These are phyloP conservation scores for Rauvolfia tetraphylla DNA, from an alignment of 257 asterid species.

Conservation along the genomic window DNA sequence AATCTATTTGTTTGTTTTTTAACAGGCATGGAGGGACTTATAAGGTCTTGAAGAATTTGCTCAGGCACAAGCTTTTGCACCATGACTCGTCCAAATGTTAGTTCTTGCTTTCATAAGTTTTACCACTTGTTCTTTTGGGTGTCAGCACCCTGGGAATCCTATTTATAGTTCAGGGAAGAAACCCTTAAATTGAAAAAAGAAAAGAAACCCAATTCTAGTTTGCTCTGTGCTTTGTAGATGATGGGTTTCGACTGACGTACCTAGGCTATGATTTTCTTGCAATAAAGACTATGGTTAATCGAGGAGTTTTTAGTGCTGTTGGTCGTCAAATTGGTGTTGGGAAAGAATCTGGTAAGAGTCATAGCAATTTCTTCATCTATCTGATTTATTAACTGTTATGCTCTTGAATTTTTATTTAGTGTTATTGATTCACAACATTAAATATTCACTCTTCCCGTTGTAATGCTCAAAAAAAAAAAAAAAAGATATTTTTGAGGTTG, in stretches of 20 bases:
- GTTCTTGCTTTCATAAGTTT: conserved; percentile 18
- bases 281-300: conserved; percentile 85
- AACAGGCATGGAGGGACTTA: conserved; percentile 94
- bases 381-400: conserved; percentile 3
- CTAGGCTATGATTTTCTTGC: conserved; percentile 98
- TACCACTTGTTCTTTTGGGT: background rate
- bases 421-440: background rate
- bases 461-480: background rate
- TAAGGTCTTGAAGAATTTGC: conserved; percentile 93
- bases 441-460: conserved; percentile 14
- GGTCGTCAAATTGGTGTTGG: conserved; percentile 98
- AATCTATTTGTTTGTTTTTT: background rate
- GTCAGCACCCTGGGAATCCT: background rate
- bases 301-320: conserved; percentile 84
- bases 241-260: conserved; percentile 93
- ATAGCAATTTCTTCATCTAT: conserved; percentile 4
- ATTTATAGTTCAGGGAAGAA: background rate
- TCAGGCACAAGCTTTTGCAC: conserved; percentile 89
- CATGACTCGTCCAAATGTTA: conserved; percentile 93
- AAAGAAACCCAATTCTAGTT: background rate
- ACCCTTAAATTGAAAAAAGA: background rate
- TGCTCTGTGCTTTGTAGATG: conserved; percentile 49
- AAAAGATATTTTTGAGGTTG: conserved; percentile 92
- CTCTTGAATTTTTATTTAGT: conserved; percentile 6
- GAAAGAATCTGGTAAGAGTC: conserved; percentile 84